Evolutionary conservation across 768 basidiomycete species (phyloP).

Genomic region (Rhizopogon rudus): DNA sequence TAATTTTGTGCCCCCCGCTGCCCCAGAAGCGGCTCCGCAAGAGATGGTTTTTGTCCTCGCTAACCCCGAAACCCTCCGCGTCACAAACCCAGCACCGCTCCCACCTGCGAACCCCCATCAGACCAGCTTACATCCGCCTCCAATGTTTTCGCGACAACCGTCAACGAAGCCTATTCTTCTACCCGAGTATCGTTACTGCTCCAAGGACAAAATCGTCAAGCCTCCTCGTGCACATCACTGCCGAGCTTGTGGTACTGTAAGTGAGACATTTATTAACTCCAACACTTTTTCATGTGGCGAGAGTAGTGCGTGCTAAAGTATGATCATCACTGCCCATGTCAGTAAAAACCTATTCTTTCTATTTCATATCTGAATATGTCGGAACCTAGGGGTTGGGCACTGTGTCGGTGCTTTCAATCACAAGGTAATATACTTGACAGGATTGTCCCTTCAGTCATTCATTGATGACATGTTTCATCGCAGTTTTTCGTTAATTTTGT

Average conservation of each 20-base stretch:
- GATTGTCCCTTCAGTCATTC: conserved; percentile 6
- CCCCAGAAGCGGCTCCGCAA: conserved; percentile 10
- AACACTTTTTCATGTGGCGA: background rate
- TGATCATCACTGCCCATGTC: conserved; percentile 90
- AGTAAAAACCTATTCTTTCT: conserved; percentile 19
- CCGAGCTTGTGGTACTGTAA: conserved; percentile 73
- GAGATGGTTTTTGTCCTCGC: conserved; percentile 1
- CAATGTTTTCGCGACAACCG: conserved; percentile 26
- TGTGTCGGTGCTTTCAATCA: conserved; percentile 93
- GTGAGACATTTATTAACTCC: conserved; percentile 18
- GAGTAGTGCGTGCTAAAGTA: conserved; percentile 76
- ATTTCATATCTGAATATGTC: background rate
- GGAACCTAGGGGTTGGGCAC: conserved; percentile 75
- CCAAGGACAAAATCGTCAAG: conserved; percentile 58
- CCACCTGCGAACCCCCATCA: conserved; percentile 7
- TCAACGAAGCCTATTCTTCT: conserved; percentile 43
- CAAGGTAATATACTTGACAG: conserved; percentile 42
- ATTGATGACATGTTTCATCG: background rate
- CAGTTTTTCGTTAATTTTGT: conserved; percentile 86
- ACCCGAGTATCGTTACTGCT: conserved; percentile 67
- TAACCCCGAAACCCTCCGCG: conserved; percentile 7
- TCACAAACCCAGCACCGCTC: conserved; percentile 2
- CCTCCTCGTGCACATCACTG: conserved; percentile 80
- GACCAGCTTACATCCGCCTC: conserved; percentile 6
- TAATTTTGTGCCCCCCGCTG: conserved; percentile 2